Evolutionary conservation across 768 basidiomycete genomes (phyloP), one percentile per base, ranked within the genome.

Genomic region (Boletus rubropictus): DNA sequence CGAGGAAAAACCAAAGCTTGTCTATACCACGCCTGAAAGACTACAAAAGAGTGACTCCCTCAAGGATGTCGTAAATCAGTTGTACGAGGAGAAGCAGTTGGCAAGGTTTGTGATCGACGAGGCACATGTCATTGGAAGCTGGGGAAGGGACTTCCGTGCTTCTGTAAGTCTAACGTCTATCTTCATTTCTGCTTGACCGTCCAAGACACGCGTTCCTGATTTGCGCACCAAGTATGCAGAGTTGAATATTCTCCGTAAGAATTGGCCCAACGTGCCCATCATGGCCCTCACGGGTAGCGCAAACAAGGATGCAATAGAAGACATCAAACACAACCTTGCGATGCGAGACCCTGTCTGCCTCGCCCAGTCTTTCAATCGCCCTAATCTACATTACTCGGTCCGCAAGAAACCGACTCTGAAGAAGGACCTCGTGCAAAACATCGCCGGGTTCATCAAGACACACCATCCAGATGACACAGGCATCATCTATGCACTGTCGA

Each of bases 251-350:
- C 75, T 97, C 29, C 84, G 93, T 37, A 70, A 76, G 12, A 78
- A 79, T 14, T 97, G 80, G 69, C 88, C 89, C 0, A 65, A 75
- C 7, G 76, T 92, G 0, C 95, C 96, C 0, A 86, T 98, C 57
- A 96, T 97, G 81, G 96, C 96, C 0, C 75, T 98, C 38, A 99
- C 96, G 0, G 96, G 93, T 7, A 99, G 95, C 1, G 96, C 95
- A 4, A 91, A 89, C 59, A 71, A 76, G 33, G 74, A 81, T 44
- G 85, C 86, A 1, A 76, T 86, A 37, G 73, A 79, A 18, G 93
- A 98, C 65, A 89, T 99, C 58, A 77, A 84, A 44, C 63, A 71
- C 15, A 80, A 79, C 11, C 79, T 98, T 8, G 69, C 77, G 21
- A 77, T 97, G 48, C 61, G 59, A 18, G 78, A 81, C 44, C 73